These are phyloP conservation scores for Cucumis cinereus DNA, from an alignment of 306 rosid species.

Conservation along the genomic window DNA sequence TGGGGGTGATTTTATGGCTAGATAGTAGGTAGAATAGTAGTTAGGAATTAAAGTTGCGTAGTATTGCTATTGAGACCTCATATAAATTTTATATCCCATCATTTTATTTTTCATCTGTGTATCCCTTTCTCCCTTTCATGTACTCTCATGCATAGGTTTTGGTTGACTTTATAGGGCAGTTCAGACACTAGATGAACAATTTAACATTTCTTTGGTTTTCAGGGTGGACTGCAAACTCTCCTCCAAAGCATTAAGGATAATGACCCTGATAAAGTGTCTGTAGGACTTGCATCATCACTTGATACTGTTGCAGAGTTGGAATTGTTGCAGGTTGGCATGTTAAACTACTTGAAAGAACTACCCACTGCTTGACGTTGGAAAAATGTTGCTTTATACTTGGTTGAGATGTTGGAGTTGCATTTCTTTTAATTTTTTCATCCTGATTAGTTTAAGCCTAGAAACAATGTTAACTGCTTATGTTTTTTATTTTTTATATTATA, in stretches of 20 bases:
- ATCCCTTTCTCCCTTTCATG: neutral
- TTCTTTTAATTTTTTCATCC: neutral
- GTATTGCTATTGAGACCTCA: neutral
- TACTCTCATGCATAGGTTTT: neutral
- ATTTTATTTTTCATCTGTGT: neutral
- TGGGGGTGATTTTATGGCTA: neutral
- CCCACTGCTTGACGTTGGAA: neutral
- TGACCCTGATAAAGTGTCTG: constrained; percentile 77
- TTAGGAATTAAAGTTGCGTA: neutral
- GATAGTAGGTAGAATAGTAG: neutral
- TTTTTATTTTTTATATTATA: neutral
- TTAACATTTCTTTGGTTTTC: constrained; percentile 20
- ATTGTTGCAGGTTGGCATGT: constrained; percentile 52
- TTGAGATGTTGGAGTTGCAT: neutral
- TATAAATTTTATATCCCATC: neutral
- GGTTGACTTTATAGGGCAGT: constrained; percentile 10
- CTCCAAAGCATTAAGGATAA: constrained; percentile 53
- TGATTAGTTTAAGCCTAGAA: neutral
- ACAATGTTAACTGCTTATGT: neutral
- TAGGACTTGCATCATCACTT: constrained; percentile 60
- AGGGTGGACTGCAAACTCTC: constrained; percentile 77
- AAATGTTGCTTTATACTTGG: neutral
- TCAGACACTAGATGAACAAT: constrained; percentile 16
- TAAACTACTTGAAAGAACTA: neutral
- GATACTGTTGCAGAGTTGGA: constrained; percentile 81